phyloP scores from a whole-genome alignment of 75 land plant species.

The Selaginella tamariscina region DNA sequence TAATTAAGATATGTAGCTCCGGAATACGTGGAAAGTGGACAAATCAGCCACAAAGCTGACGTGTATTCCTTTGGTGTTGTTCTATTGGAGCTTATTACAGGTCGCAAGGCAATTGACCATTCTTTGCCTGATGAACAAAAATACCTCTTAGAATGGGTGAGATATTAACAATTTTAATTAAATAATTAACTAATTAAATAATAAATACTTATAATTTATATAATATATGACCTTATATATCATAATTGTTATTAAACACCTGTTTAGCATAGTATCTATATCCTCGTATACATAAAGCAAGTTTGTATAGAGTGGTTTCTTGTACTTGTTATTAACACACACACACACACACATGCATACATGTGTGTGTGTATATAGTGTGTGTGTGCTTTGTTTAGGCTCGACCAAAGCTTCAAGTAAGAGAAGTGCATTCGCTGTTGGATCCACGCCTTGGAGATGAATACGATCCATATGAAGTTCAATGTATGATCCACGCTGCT shows the following conservation, averaged over 20 bases:
- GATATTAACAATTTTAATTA: too few relatives aligned
- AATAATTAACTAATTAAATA: too few relatives aligned
- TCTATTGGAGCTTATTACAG: not conserved
- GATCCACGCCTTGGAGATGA: not conserved
- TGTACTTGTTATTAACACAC: too few relatives aligned
- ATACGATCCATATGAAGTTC: not conserved
- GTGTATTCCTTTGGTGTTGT: not conserved
- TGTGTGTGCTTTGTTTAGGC: too few relatives aligned
- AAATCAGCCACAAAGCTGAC: not conserved
- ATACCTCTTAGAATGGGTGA: not conserved
- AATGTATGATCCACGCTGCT: not conserved
- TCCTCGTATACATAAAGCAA: too few relatives aligned
- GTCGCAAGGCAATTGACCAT: not conserved
- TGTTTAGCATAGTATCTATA: too few relatives aligned
- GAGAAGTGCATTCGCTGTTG: not conserved
- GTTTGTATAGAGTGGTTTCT: too few relatives aligned
- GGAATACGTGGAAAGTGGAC: not conserved
- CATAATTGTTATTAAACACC: too few relatives aligned
- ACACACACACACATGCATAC: too few relatives aligned
- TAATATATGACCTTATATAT: too few relatives aligned
- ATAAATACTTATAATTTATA: too few relatives aligned
- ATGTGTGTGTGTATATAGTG: too few relatives aligned
- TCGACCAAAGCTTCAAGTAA: not conserved
- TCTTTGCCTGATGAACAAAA: not conserved
- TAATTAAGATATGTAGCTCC: not conserved